These are phyloP conservation scores for Pseudoscleropodium purum DNA, from an alignment of 225 moss, liverwort and hornwort genomes.

Conservation along the genomic window DNA sequence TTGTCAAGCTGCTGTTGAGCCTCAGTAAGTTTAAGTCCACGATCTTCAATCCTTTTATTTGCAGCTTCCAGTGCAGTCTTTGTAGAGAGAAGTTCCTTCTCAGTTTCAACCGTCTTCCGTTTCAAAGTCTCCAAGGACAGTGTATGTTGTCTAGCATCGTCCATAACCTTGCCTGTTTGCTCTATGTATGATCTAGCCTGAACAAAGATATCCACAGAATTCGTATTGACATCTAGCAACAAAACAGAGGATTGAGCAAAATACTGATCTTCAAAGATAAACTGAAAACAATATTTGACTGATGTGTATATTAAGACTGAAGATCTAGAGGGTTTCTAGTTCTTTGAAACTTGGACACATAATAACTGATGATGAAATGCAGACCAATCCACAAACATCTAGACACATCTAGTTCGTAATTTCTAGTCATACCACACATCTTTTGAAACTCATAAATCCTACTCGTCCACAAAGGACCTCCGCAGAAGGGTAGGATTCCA, in stretches of 20 bases:
- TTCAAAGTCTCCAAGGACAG: conserved; percentile 66
- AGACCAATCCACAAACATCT: background rate
- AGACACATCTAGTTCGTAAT: background rate
- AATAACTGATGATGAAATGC: background rate
- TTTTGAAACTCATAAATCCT: background rate
- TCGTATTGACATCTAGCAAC: background rate
- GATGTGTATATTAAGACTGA: background rate
- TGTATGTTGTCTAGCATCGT: conserved; percentile 64
- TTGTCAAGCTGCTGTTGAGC: conserved; percentile 77
- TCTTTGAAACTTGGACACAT: background rate
- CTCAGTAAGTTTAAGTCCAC: conserved; percentile 68
- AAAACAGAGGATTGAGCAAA: background rate
- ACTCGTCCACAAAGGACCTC: conserved; percentile 1
- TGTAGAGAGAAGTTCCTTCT: conserved; percentile 65
- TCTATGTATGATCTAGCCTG: conserved; percentile 77
- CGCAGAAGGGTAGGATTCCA: background rate
- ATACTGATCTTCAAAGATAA: background rate
- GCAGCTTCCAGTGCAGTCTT: conserved; percentile 68
- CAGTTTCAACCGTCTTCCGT: conserved; percentile 64
- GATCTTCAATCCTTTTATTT: conserved; percentile 67
- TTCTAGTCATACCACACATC: background rate
- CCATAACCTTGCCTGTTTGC: conserved; percentile 68
- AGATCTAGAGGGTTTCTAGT: background rate
- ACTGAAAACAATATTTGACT: background rate
- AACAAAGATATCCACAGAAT: conserved; percentile 1